These are phyloP conservation scores for Hibiscus syriacus DNA, from an alignment of 345 rosid genomes.

Conservation along the genomic window DNA sequence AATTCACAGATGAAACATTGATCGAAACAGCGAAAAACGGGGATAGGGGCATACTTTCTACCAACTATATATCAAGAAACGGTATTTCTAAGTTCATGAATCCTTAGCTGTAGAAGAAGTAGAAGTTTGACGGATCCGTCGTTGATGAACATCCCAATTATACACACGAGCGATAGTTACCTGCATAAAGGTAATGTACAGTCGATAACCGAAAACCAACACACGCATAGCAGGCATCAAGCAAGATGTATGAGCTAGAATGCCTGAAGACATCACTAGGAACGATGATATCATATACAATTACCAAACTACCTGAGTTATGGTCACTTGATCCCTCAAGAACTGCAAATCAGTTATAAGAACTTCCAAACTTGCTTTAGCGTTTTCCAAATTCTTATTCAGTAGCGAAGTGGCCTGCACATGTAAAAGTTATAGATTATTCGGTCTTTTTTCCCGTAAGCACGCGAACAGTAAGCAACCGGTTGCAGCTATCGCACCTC, in stretches of 20 bases:
- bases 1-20: slow-evolving; percentile 10
- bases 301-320: slow-evolving; percentile 63
- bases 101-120: background rate
- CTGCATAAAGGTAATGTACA: slow-evolving; percentile 18
- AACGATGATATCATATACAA: background rate
- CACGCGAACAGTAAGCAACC: slow-evolving; percentile 12
- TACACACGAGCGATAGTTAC: slow-evolving; percentile 32
- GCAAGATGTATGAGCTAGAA: background rate
- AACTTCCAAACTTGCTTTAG: slow-evolving; percentile 90
- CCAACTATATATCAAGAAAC: background rate
- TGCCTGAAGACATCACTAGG: background rate
- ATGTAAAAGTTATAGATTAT: slow-evolving; percentile 10
- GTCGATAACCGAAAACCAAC: background rate
- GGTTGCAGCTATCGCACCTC: slow-evolving; percentile 44
- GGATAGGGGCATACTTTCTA: slow-evolving; percentile 10
- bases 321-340: slow-evolving; percentile 90
- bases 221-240: background rate
- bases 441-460: slow-evolving; percentile 21
- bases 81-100: background rate
- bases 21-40: slow-evolving; percentile 1
- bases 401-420: slow-evolving; percentile 67
- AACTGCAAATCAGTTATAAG: slow-evolving; percentile 81
- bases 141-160: slow-evolving; percentile 9
- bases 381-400: slow-evolving; percentile 82
- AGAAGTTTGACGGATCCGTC: background rate